Conservation (phyloP, 352 stramenopile species). For the Pythium guiyangense region DNA sequence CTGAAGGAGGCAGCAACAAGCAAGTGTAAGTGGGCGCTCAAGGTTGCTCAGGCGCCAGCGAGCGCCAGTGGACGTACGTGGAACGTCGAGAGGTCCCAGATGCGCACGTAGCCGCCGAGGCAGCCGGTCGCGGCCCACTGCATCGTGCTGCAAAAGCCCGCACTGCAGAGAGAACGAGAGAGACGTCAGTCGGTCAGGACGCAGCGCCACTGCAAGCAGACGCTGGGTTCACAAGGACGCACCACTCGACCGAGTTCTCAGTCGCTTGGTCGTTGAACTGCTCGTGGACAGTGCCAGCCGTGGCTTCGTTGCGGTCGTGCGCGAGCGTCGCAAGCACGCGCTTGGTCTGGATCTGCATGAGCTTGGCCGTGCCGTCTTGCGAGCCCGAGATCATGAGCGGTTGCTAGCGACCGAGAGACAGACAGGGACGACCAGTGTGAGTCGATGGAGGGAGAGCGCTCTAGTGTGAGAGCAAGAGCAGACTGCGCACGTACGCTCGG, state of each 20-base stretch:
- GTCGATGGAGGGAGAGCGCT: neutral
- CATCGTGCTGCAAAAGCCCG: constrained; percentile 92
- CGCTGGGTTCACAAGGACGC: constrained; percentile 6
- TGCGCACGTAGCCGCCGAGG: constrained; percentile 92
- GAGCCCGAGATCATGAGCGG: constrained; percentile 90
- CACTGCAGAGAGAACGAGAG: constrained; percentile 31
- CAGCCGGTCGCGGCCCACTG: constrained; percentile 95
- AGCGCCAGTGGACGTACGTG: constrained; percentile 30
- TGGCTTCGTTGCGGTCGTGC: constrained; percentile 57
- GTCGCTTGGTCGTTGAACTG: constrained; percentile 34
- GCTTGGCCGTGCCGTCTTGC: constrained; percentile 91
- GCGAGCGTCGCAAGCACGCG: constrained; percentile 89
- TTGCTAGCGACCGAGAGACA: constrained; percentile 49
- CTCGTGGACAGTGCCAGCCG: constrained; percentile 43
- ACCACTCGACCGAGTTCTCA: constrained; percentile 88
- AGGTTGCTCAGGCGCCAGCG: neutral
- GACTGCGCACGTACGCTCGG: constrained; percentile 42
- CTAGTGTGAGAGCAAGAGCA: neutral
- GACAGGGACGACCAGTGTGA: neutral
- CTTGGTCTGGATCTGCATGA: constrained; percentile 93
- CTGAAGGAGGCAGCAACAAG: constrained; percentile 15
- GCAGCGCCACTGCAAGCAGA: neutral
- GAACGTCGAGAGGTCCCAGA: constrained; percentile 93
- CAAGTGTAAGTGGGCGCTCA: neutral
- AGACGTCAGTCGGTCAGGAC: neutral